Evolutionary conservation across 1,284 basidiomycete genomes (phyloP), one percentile per base, ranked within the genome.

Genomic region (Trichosporon asahii): DNA sequence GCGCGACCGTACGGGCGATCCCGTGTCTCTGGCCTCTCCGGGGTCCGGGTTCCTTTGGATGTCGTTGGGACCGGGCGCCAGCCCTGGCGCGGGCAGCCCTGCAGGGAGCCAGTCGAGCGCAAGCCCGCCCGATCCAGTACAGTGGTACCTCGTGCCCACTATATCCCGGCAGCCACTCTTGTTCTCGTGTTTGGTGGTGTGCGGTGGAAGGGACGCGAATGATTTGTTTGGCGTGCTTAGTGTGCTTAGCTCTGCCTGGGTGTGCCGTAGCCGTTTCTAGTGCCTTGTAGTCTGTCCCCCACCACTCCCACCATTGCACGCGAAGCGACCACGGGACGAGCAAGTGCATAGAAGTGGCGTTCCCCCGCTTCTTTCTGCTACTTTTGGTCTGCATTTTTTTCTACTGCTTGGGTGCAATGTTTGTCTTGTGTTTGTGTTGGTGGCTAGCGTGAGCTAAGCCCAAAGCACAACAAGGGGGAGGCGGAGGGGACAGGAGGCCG

Each of bases 21-120:
- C 49, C 49, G 49, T 53, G 49, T 53, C 49, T 53, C 49, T 53
- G 49, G 49, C 21, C 49, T 53, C 18, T 23, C 49, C 23, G 49
- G 49, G 49, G 49, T 53, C 49, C 49, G 49, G 49, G 49, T 53
- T 53, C 49, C 49, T 53, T 23, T 53, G 49, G 49, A 53, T n/a
- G 40, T 44, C 40, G 40, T 44, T 44, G 40, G 40, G 40, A 44
- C 40, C 40, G 40, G 40, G 40, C 40, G 40, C 40, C 5, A n/a
- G 40, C 40, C 40, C 40, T 44, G 40, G 40, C 40, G 40, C 18
- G 15, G 40, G 5, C 18, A 37, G 15, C 40, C 40, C 40, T 44
- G 40, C 35, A 37, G 44, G 21, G 44, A n/a, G 18, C n/a, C n/a
- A 18, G 49, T 7, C 5, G 49, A 53, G 49, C 21, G 49, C 49